Conservation (phyloP, 495 filamentous ascomycete genomes). For the Penicillium robsamsonii region DNA sequence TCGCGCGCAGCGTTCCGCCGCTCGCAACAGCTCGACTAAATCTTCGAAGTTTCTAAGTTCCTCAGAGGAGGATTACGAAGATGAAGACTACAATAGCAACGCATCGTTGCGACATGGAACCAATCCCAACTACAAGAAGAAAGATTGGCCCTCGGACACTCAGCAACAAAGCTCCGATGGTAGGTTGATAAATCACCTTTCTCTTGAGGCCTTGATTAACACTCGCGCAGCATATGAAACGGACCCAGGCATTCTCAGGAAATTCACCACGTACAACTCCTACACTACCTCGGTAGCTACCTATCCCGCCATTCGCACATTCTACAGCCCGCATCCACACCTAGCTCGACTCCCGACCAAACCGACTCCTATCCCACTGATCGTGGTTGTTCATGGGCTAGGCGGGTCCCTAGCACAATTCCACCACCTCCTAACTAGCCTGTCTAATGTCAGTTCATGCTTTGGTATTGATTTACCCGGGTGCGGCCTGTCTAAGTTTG, state of each 20-base stretch:
- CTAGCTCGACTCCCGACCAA: conserved; percentile 69
- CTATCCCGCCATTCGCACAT: conserved; percentile 78
- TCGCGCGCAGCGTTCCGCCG: conserved; percentile 23
- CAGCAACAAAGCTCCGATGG: conserved; percentile 35
- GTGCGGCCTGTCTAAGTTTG: conserved; percentile 75
- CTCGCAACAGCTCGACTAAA: conserved; percentile 30
- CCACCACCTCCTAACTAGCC: conserved; percentile 72
- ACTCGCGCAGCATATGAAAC: conserved; percentile 40
- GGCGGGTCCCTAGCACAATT: conserved; percentile 90
- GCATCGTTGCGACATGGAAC: conserved; percentile 36
- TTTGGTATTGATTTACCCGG: conserved; percentile 89
- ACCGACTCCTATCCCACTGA: conserved; percentile 71
- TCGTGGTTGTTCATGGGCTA: conserved; percentile 90
- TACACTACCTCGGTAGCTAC: conserved; percentile 67
- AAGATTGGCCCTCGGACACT: conserved; percentile 23
- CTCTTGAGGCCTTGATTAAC: background rate
- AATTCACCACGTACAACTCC: conserved; percentile 67
- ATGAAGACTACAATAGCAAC: conserved; percentile 44
- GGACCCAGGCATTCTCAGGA: conserved; percentile 74
- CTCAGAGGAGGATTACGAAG: conserved; percentile 45
- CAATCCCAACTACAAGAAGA: conserved; percentile 20
- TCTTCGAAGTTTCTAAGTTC: conserved; percentile 38
- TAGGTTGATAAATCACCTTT: conserved; percentile 15
- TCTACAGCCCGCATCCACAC: conserved; percentile 79
- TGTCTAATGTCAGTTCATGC: conserved; percentile 83